Evolutionary conservation across 2,329 filamentous ascomycete species (phyloP).

Genomic region (Pleurostoma richardsiae): DNA sequence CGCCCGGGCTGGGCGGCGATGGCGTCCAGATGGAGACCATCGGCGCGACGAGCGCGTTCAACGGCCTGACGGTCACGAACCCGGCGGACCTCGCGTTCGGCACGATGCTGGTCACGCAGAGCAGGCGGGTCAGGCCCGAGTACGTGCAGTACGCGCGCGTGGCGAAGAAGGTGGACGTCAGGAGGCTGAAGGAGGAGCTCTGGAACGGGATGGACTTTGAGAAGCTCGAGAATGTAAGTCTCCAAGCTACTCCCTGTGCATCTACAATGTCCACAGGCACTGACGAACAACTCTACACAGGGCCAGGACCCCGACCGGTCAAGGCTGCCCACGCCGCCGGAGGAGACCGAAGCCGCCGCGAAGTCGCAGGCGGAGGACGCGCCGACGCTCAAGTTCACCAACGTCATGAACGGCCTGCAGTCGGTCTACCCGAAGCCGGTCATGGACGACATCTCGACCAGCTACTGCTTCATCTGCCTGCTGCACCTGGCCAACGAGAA

Average conservation of each 20-base stretch:
- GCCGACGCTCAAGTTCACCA: constrained; percentile 73
- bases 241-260: neutral
- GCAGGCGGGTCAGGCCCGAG: constrained; percentile 57
- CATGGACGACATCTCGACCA: constrained; percentile 94
- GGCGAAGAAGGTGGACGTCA: constrained; percentile 67
- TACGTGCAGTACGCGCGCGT: constrained; percentile 67
- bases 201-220: constrained; percentile 64
- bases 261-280: too few species aligned
- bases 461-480: constrained; percentile 86
- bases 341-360: constrained; percentile 5
- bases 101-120: constrained; percentile 63
- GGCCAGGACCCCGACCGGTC: constrained; percentile 18
- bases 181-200: constrained; percentile 63
- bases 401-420: constrained; percentile 86
- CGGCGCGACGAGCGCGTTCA: constrained; percentile 36
- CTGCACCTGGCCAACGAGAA: constrained; percentile 92
- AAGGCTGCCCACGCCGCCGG: constrained; percentile 20
- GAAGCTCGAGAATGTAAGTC: constrained; percentile 38
- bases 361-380: constrained; percentile 28
- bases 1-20: constrained; percentile 54
- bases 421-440: constrained; percentile 77
- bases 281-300: too few species aligned
- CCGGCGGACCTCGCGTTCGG: constrained; percentile 49
- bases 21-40: constrained; percentile 41
- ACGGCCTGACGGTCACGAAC: constrained; percentile 37